These are phyloP conservation scores for Mycotypha africana DNA, from an alignment of 371 early-diverging fungal species.

Conservation along the genomic window DNA sequence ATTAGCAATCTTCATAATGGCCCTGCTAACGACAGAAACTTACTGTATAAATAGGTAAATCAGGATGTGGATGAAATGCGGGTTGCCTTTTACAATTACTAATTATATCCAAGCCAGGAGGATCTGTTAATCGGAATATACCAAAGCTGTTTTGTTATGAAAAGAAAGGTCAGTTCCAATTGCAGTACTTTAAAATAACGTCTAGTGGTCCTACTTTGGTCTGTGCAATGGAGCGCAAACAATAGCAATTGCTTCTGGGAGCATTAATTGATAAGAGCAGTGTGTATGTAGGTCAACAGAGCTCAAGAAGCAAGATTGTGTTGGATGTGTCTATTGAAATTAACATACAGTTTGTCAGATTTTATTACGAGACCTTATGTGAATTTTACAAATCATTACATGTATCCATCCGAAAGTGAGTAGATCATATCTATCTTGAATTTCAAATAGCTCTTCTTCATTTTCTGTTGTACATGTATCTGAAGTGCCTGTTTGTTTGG, in stretches of 20 bases:
- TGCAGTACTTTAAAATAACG: neutral
- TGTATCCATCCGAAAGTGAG: conserved; percentile 92
- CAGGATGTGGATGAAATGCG: conserved; percentile 84
- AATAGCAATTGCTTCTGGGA: conserved; percentile 93
- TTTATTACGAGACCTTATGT: too few species aligned
- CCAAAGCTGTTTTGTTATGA: conserved; percentile 53
- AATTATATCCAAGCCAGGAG: conserved; percentile 80
- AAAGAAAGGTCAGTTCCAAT: neutral
- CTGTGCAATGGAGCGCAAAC: conserved; percentile 78
- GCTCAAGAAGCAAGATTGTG: conserved; percentile 90
- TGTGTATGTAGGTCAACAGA: conserved; percentile 93
- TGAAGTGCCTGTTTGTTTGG: conserved; percentile 84
- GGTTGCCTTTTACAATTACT: conserved; percentile 63
- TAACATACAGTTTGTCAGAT: too few species aligned
- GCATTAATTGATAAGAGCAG: conserved; percentile 86
- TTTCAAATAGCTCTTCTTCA: conserved; percentile 83
- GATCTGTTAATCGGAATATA: conserved; percentile 85
- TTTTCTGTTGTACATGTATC: conserved; percentile 86
- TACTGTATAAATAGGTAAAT: conserved; percentile 61
- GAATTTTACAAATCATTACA: conserved; percentile 41
- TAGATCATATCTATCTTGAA: conserved; percentile 68
- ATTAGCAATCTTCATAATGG: neutral
- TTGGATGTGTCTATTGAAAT: conserved; percentile 75
- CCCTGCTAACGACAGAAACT: too few species aligned
- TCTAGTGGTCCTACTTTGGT: conserved; percentile 48